Evolutionary conservation across 2,329 filamentous ascomycete genomes (phyloP).

Genomic region (Beauveria sp.): DNA sequence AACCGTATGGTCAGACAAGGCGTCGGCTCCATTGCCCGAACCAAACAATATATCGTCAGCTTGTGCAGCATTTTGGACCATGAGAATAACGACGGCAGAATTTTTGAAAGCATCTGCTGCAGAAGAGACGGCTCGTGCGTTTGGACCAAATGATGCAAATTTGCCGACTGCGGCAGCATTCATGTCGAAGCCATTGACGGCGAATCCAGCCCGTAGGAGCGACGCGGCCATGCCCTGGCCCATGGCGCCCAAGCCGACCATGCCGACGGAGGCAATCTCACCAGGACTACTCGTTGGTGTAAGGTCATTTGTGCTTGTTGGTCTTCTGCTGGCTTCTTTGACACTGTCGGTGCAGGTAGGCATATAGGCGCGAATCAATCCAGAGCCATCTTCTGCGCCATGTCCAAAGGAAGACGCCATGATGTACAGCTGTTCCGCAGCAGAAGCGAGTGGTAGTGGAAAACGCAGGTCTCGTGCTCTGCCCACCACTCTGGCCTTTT

Average conservation of each 20-base stretch:
- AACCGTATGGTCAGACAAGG: constrained; percentile 20
- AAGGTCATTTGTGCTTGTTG: constrained; percentile 6
- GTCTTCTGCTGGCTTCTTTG: constrained; percentile 13
- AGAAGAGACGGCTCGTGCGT: constrained; percentile 17
- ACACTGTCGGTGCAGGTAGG: constrained; percentile 13
- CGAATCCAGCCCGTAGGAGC: constrained; percentile 24
- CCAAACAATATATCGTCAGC: constrained; percentile 26
- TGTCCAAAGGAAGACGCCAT: constrained; percentile 20
- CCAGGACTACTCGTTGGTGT: constrained; percentile 17
- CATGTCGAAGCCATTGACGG: constrained; percentile 27
- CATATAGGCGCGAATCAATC: constrained; percentile 21
- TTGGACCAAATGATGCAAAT: constrained; percentile 20
- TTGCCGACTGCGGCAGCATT: constrained; percentile 21
- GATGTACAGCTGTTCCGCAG: constrained; percentile 26
- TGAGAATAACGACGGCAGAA: constrained; percentile 25
- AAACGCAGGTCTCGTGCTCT: constrained; percentile 23
- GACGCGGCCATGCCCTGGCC: constrained; percentile 30
- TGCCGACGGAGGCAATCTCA: constrained; percentile 24
- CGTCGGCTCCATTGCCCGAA: constrained; percentile 19
- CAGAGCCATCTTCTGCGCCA: constrained; percentile 21
- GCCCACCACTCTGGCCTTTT: constrained; percentile 18
- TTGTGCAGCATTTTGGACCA: constrained; percentile 29
- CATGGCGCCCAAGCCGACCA: constrained; percentile 31
- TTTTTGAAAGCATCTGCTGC: constrained; percentile 22
- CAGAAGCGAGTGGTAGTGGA: constrained; percentile 27